These are phyloP conservation scores for Chenopodium suecicum DNA, from an alignment of 148 eudicot genomes.

Conservation along the genomic window DNA sequence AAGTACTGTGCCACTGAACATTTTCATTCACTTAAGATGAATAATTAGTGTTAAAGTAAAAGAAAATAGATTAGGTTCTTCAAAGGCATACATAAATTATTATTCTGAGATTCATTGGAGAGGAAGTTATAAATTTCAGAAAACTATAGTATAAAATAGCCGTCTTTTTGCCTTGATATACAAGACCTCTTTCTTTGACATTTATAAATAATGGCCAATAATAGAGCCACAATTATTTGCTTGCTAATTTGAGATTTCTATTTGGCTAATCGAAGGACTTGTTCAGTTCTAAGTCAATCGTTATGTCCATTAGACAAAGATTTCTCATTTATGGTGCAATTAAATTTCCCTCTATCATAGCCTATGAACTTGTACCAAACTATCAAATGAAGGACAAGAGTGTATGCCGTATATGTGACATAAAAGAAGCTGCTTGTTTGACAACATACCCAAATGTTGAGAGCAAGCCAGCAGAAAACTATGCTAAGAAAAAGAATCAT, in stretches of 20 bases:
- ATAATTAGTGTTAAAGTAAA: neutral
- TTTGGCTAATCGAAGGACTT: neutral
- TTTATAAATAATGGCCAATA: neutral
- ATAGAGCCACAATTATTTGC: neutral
- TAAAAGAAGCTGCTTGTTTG: neutral
- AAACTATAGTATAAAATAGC: too few relatives aligned
- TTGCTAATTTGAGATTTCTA: neutral
- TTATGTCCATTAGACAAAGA: neutral
- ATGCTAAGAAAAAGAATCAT: neutral
- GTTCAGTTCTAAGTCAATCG: neutral
- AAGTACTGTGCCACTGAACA: neutral
- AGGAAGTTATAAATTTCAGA: neutral
- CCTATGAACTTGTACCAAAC: neutral
- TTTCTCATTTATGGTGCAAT: neutral
- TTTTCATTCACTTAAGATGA: neutral
- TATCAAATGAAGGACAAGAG: neutral
- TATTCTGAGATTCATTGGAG: neutral
- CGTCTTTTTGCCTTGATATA: neutral
- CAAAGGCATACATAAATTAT: slow-evolving; percentile 3
- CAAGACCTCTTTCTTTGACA: neutral
- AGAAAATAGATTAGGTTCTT: neutral
- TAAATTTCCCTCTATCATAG: neutral
- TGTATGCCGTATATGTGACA: neutral
- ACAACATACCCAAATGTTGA: neutral
- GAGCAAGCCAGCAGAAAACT: neutral